Conservation (phyloP, 495 filamentous ascomycete species). For the Penicillium paradoxum region DNA sequence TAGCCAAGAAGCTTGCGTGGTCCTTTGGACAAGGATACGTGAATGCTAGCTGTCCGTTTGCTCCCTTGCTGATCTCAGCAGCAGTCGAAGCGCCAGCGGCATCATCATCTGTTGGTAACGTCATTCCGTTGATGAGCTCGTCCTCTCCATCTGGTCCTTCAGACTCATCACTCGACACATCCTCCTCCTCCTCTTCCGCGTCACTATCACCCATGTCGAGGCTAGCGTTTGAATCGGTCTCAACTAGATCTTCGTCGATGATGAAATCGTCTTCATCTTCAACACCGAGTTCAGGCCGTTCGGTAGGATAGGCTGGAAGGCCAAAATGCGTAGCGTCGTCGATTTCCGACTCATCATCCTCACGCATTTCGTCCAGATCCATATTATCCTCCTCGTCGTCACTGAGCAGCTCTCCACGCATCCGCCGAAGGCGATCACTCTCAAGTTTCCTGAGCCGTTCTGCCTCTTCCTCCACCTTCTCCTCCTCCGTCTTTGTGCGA, state of each 20-base stretch:
- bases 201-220: constrained; percentile 48
- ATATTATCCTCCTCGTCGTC: constrained; percentile 38
- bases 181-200: constrained; percentile 47
- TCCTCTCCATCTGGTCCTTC: constrained; percentile 47
- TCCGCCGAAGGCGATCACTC: constrained; percentile 56
- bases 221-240: constrained; percentile 49
- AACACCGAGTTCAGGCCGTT: constrained; percentile 45
- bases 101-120: constrained; percentile 21
- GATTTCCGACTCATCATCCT: constrained; percentile 26
- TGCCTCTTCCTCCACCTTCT: constrained; percentile 71
- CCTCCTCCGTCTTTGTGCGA: constrained; percentile 86
- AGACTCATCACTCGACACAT: constrained; percentile 41
- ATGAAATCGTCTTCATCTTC: constrained; percentile 93
- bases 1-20: constrained; percentile 65
- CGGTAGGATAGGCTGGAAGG: constrained; percentile 30
- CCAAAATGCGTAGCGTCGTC: constrained; percentile 53
- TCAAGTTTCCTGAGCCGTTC: constrained; percentile 72
- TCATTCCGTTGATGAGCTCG: constrained; percentile 41
- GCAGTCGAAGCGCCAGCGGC: constrained; percentile 21
- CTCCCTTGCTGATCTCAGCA: constrained; percentile 29
- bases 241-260: constrained; percentile 80
- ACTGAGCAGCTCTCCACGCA: constrained; percentile 39
- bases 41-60: constrained; percentile 58
- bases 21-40: constrained; percentile 79
- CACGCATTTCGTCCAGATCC: background rate